Conservation (phyloP, 1,284 basidiomycete species). For the Microstroma glucosiphilum region DNA sequence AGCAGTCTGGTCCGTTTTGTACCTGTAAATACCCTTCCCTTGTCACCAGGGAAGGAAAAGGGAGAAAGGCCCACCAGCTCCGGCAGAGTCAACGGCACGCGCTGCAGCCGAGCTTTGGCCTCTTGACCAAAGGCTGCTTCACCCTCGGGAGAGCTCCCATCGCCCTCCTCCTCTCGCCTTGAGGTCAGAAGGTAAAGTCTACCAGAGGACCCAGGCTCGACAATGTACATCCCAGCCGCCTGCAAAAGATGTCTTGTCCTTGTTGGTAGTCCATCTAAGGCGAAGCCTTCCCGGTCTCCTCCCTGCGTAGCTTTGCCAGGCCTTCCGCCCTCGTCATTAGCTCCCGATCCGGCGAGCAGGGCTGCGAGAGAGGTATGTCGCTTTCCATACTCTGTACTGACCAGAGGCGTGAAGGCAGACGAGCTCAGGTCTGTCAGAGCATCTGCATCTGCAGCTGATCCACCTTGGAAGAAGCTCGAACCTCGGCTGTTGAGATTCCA, state of each 20-base stretch:
- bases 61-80: constrained; percentile 82
- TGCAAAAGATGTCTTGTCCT: constrained; percentile 38
- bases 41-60: constrained; percentile 66
- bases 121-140: constrained; percentile 16
- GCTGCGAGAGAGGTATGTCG: constrained; percentile 35
- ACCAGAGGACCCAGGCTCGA: constrained; percentile 75
- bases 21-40: constrained; percentile 72
- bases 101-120: constrained; percentile 55
- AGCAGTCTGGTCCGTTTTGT: constrained; percentile 75
- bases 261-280: background rate
- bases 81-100: constrained; percentile 74
- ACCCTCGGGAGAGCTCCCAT: background rate
- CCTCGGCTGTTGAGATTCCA: constrained; percentile 26
- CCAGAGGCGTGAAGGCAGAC: constrained; percentile 23
- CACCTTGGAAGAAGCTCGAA: background rate
- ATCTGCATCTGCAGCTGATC: background rate
- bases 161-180: background rate
- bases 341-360: constrained; percentile 16
- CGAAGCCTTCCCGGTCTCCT: constrained; percentile 47
- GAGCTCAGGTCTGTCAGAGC: background rate
- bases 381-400: constrained; percentile 35
- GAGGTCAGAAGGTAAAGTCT: constrained; percentile 75
- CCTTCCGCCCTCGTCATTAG: background rate
- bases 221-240: constrained; percentile 71
- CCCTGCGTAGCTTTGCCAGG: constrained; percentile 14